phyloP scores from a whole-genome alignment of 352 stramenopile species.

The Pythium apleroticum region DNA sequence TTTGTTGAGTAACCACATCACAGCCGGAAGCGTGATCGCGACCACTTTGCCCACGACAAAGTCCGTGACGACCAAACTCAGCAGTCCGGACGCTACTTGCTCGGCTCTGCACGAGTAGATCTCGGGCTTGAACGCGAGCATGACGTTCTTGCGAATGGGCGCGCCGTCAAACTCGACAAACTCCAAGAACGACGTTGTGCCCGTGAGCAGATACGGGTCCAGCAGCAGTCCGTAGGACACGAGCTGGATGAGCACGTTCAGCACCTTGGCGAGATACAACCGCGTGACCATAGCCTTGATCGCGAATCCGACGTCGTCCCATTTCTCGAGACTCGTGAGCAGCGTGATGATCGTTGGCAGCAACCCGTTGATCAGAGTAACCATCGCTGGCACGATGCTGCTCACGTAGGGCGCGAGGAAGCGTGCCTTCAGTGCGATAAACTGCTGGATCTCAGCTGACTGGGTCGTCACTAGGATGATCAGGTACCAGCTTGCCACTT shows the following conservation, averaged over 20 bases:
- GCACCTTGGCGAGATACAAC: slow-evolving; percentile 79
- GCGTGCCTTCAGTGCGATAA: slow-evolving; percentile 39
- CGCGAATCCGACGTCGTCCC: slow-evolving; percentile 74
- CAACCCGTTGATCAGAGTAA: slow-evolving; percentile 74
- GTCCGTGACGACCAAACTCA: slow-evolving; percentile 74
- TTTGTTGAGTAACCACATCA: slow-evolving; percentile 23
- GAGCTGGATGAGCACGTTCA: slow-evolving; percentile 82
- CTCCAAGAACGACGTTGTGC: slow-evolving; percentile 33
- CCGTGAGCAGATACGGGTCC: slow-evolving; percentile 63
- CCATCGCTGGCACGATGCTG: slow-evolving; percentile 65
- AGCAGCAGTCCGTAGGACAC: slow-evolving; percentile 71
- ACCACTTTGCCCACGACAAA: slow-evolving; percentile 70
- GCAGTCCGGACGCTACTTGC: slow-evolving; percentile 57
- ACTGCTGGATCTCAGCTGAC: slow-evolving; percentile 53
- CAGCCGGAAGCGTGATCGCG: slow-evolving; percentile 30
- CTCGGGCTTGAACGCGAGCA: slow-evolving; percentile 61
- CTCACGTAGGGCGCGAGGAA: slow-evolving; percentile 55
- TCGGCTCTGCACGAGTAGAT: slow-evolving; percentile 57
- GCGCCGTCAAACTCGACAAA: slow-evolving; percentile 45
- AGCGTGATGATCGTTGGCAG: slow-evolving; percentile 64
- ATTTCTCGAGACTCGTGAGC: slow-evolving; percentile 69
- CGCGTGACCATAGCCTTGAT: slow-evolving; percentile 85
- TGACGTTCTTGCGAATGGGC: slow-evolving; percentile 51
- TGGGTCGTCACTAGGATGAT: slow-evolving; percentile 77
- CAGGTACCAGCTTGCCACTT: slow-evolving; percentile 64